Conservation (phyloP, 768 basidiomycete species). For the Phaffia australis region DNA sequence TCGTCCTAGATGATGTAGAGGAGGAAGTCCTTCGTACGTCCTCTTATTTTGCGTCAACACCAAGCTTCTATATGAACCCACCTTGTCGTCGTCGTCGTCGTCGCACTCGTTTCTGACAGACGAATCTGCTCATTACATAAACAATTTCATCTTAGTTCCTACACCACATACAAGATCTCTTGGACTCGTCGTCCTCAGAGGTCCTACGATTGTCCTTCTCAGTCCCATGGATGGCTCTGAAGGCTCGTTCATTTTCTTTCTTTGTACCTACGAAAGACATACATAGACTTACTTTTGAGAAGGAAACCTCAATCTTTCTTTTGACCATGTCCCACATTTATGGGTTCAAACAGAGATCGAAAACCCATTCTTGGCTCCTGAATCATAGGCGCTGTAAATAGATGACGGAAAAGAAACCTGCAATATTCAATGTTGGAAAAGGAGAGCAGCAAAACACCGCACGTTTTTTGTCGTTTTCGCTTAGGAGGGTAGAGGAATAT, state of each 20-base stretch:
- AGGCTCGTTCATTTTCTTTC: constrained; percentile 29
- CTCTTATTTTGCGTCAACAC: neutral
- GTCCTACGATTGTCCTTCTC: constrained; percentile 85
- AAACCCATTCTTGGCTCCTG: constrained; percentile 56
- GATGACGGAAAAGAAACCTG: neutral
- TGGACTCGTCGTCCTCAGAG: constrained; percentile 80
- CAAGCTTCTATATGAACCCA: neutral
- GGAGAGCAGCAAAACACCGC: too few species aligned
- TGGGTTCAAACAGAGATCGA: constrained; percentile 52
- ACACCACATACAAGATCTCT: constrained; percentile 40
- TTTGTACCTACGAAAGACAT: neutral
- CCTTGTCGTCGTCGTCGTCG: neutral
- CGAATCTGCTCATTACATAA: too few species aligned
- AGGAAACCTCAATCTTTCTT: neutral
- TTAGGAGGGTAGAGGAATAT: too few species aligned
- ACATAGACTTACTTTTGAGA: constrained; percentile 4
- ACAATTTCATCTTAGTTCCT: neutral
- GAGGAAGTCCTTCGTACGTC: constrained; percentile 62
- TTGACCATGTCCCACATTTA: neutral
- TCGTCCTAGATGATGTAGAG: constrained; percentile 90
- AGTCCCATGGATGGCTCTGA: constrained; percentile 92
- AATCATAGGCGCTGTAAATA: constrained; percentile 11
- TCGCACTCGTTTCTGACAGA: neutral
- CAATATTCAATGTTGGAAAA: neutral
- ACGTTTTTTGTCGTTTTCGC: too few species aligned